These are phyloP conservation scores for Ochromonas danica DNA, from an alignment of 108 stramenopile genomes.

Conservation along the genomic window DNA sequence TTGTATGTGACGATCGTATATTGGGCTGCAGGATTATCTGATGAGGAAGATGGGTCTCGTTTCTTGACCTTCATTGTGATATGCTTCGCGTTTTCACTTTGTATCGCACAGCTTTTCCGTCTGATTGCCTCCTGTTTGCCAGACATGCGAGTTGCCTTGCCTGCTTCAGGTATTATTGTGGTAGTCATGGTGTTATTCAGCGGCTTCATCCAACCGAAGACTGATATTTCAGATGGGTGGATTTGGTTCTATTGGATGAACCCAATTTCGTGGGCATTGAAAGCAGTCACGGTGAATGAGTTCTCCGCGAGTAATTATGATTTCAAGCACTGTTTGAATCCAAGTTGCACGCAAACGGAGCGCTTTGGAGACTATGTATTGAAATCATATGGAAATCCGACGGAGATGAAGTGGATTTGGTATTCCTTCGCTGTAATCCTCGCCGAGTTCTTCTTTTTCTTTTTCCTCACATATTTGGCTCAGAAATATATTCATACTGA, in stretches of 20 bases:
- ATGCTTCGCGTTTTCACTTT: constrained; percentile 38
- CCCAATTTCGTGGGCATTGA: constrained; percentile 45
- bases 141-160: constrained; percentile 46
- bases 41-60: constrained; percentile 28
- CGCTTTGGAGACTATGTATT: background rate
- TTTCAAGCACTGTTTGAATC: background rate
- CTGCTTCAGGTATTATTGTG: constrained; percentile 38
- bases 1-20: constrained; percentile 50
- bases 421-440: background rate
- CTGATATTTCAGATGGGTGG: constrained; percentile 37
- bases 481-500: background rate
- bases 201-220: constrained; percentile 52
- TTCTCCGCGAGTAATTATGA: constrained; percentile 29
- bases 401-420: background rate
- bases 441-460: background rate
- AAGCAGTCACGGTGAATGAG: constrained; percentile 39
- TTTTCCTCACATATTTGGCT: constrained; percentile 6
- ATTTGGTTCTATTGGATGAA: constrained; percentile 49
- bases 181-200: constrained; percentile 55
- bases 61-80: constrained; percentile 43
- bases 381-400: constrained; percentile 6
- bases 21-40: constrained; percentile 48
- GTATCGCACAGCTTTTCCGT: constrained; percentile 48
- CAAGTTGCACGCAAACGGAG: background rate
- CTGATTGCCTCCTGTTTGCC: constrained; percentile 44